Evolutionary conservation across 2,329 filamentous ascomycete species (phyloP).

Genomic region (Claviceps sp.): DNA sequence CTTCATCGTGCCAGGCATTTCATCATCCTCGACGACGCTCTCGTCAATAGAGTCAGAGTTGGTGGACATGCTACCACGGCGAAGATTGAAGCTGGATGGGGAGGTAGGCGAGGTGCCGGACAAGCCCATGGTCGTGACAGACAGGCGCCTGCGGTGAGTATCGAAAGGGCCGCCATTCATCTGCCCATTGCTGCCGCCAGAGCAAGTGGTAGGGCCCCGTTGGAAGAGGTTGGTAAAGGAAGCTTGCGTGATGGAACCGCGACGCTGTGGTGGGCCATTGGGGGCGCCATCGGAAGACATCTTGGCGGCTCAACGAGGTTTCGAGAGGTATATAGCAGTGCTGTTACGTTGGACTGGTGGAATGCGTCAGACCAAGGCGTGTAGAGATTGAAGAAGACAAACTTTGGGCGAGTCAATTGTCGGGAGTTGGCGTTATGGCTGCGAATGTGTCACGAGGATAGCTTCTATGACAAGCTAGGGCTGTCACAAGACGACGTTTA

Average conservation of each 20-base stretch:
- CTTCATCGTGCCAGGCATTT: constrained; percentile 35
- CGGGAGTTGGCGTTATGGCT: background rate
- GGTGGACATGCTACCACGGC: constrained; percentile 59
- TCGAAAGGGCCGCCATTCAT: constrained; percentile 32
- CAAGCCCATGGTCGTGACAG: constrained; percentile 61
- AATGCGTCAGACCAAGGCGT: background rate
- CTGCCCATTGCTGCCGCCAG: constrained; percentile 24
- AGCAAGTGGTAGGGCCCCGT: constrained; percentile 36
- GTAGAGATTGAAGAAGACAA: background rate
- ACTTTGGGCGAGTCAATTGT: background rate
- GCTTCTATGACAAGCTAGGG: background rate
- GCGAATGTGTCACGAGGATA: background rate
- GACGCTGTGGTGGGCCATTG: constrained; percentile 31
- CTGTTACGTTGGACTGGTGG: constrained; percentile 4
- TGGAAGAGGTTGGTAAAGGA: constrained; percentile 46
- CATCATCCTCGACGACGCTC: constrained; percentile 58
- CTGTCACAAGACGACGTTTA: background rate
- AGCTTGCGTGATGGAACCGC: constrained; percentile 43
- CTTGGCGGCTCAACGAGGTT: constrained; percentile 5
- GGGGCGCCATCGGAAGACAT: constrained; percentile 23
- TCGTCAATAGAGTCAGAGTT: constrained; percentile 56
- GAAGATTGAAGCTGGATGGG: constrained; percentile 35
- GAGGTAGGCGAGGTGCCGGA: constrained; percentile 55
- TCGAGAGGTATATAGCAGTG: background rate
- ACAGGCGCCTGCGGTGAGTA: constrained; percentile 54